Evolutionary conservation across 2,329 filamentous ascomycete species (phyloP).

Genomic region (Nothophoma quercina): DNA sequence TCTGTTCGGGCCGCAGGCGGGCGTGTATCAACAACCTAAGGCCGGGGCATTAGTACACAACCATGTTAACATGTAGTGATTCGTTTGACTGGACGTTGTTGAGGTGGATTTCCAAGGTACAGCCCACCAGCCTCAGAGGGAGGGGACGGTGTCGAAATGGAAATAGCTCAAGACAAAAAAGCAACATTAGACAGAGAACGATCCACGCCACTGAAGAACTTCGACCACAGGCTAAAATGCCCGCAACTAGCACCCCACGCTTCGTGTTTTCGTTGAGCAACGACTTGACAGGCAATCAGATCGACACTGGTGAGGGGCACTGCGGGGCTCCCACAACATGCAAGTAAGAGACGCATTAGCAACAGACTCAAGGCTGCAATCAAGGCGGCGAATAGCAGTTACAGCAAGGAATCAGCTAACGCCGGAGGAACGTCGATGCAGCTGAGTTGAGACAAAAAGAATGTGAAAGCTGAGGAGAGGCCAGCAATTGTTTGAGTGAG

Average conservation of each 20-base stretch:
- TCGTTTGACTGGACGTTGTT: slow-evolving; percentile 23
- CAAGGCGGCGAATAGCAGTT: slow-evolving; percentile 24
- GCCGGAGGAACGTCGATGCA: neutral
- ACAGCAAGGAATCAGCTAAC: slow-evolving; percentile 4
- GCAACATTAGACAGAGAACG: neutral
- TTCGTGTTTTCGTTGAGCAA: neutral
- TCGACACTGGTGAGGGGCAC: slow-evolving; percentile 23
- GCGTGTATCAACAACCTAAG: slow-evolving; percentile 79
- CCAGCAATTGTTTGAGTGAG: slow-evolving; percentile 12
- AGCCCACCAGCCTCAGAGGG: neutral
- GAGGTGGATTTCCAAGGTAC: neutral
- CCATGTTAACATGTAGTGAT: slow-evolving; percentile 22
- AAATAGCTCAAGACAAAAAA: slow-evolving; percentile 1
- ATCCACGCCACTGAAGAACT: neutral
- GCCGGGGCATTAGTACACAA: slow-evolving; percentile 30
- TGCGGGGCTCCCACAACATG: slow-evolving; percentile 31
- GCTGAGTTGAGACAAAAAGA: slow-evolving; percentile 20
- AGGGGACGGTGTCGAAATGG: neutral
- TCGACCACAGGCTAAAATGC: neutral
- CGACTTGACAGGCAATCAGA: neutral
- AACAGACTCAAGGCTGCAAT: slow-evolving; percentile 27
- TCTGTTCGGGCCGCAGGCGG: slow-evolving; percentile 78
- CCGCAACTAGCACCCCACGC: neutral
- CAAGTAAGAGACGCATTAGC: slow-evolving; percentile 6
- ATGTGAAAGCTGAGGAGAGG: slow-evolving; percentile 45